phyloP scores from a whole-genome alignment of 805 yeast species.

The Zygotorulaspora danielsina region DNA sequence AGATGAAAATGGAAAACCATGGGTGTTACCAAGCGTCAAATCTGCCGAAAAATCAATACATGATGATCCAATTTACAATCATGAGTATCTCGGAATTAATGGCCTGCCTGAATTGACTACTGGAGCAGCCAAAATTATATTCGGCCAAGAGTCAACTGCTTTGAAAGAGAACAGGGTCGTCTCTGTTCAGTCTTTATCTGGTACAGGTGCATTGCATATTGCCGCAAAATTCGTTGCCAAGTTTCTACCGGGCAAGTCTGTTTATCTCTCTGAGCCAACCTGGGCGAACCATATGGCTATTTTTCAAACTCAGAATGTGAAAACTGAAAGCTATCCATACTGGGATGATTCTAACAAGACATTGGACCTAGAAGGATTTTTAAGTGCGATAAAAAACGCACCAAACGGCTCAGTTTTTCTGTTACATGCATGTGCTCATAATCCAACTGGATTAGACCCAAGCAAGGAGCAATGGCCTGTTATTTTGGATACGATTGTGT shows the following conservation, averaged over 20 bases:
- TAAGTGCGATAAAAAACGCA: slow-evolving; percentile 59
- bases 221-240: slow-evolving; percentile 55
- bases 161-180: slow-evolving; percentile 62
- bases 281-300: slow-evolving; percentile 96
- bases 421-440: slow-evolving; percentile 95
- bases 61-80: slow-evolving; percentile 60
- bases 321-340: slow-evolving; percentile 72
- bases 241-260: slow-evolving; percentile 38
- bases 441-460: slow-evolving; percentile 97
- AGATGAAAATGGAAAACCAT: slow-evolving; percentile 82
- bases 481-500: slow-evolving; percentile 59
- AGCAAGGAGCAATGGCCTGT: slow-evolving; percentile 72
- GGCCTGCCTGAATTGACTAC: slow-evolving; percentile 66
- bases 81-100: slow-evolving; percentile 81
- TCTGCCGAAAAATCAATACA: slow-evolving; percentile 64
- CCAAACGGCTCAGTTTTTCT: slow-evolving; percentile 74
- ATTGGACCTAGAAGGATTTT: slow-evolving; percentile 65
- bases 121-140: slow-evolving; percentile 68
- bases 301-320: slow-evolving; percentile 65
- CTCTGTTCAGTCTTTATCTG: slow-evolving; percentile 85
- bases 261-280: slow-evolving; percentile 85
- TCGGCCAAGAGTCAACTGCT: slow-evolving; percentile 57
- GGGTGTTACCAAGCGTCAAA: slow-evolving; percentile 73
- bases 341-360: slow-evolving; percentile 72
- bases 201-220: slow-evolving; percentile 92